These are phyloP conservation scores for Rhododendron ovatum DNA, from an alignment of 148 eudicot genomes.

Conservation along the genomic window DNA sequence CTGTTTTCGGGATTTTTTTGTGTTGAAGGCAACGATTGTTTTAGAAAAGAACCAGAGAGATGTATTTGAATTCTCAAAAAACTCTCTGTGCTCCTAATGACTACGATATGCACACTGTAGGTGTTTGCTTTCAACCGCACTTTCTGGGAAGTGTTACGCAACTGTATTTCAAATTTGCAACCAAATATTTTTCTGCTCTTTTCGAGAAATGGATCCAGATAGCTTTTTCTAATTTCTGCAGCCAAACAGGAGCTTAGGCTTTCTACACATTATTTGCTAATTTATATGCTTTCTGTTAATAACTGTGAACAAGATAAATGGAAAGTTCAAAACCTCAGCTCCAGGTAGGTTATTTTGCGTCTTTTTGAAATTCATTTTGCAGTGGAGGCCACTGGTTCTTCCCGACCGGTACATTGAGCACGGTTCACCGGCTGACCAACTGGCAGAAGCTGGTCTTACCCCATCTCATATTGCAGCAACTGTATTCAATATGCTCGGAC, in stretches of 20 bases:
- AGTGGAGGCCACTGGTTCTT: conserved; percentile 95
- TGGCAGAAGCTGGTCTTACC: conserved; percentile 69
- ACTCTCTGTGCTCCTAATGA: not conserved
- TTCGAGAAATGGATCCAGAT: not conserved
- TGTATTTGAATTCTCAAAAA: not conserved
- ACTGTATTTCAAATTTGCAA: not conserved
- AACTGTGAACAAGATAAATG: not conserved
- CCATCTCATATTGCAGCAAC: conserved; percentile 80
- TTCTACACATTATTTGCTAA: not conserved
- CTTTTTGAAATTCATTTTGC: conserved; percentile 23
- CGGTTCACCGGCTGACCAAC: conserved; percentile 64
- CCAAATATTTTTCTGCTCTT: not conserved
- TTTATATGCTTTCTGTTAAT: not conserved
- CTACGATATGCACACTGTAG: not conserved
- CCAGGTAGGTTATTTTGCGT: not conserved
- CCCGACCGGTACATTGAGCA: conserved; percentile 89
- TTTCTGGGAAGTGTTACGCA: not conserved
- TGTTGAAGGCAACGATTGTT: not conserved
- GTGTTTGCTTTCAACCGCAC: not conserved
- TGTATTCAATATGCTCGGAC: conserved; percentile 64
- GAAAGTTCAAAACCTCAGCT: not conserved
- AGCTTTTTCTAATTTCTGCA: not conserved
- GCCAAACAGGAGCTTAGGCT: not conserved
- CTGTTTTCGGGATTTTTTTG: not conserved
- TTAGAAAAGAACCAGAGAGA: not conserved